Percentiles rank a stretch among this genome's conserved stretches.
phyloP scores from a whole-genome alignment of 257 asterid genomes.

The Solanum chiquidenum region DNA sequence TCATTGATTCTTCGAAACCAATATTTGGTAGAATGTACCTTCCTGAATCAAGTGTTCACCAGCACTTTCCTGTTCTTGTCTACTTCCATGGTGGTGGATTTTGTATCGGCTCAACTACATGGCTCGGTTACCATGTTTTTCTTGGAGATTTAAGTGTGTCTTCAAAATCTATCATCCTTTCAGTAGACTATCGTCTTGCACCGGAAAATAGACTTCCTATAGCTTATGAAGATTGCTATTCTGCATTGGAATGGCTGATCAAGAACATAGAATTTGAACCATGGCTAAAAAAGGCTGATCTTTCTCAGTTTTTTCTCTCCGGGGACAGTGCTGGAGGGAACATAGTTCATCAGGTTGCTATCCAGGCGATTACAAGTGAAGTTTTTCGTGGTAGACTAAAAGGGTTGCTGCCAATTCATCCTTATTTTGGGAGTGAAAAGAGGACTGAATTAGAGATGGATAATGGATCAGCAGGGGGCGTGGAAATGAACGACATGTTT shows the following conservation, averaged over 20 bases:
- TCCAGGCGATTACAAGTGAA: neutral
- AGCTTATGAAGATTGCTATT: constrained; percentile 53
- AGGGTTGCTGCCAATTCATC: constrained; percentile 59
- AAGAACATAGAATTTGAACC: constrained; percentile 16
- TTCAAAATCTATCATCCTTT: constrained; percentile 36
- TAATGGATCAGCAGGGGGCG: constrained; percentile 23
- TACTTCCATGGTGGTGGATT: constrained; percentile 93
- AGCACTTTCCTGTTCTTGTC: constrained; percentile 33
- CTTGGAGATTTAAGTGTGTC: constrained; percentile 40
- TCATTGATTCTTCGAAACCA: constrained; percentile 33
- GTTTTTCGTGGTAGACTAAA: constrained; percentile 11
- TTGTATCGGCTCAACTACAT: constrained; percentile 70
- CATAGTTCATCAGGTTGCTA: constrained; percentile 57
- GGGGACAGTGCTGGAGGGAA: constrained; percentile 90
- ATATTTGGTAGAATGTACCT: constrained; percentile 50
- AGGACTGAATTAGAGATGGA: constrained; percentile 44
- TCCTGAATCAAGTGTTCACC: neutral
- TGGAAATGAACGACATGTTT: constrained; percentile 55
- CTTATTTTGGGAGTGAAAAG: constrained; percentile 53
- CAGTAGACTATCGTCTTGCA: constrained; percentile 74
- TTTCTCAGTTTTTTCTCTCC: constrained; percentile 39
- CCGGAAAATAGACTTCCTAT: constrained; percentile 73
- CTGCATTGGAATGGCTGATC: constrained; percentile 45
- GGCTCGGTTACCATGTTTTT: constrained; percentile 65
- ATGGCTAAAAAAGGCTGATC: constrained; percentile 40